Evolutionary conservation across 768 basidiomycete species (phyloP).

Genomic region (Boletus reticulatus): DNA sequence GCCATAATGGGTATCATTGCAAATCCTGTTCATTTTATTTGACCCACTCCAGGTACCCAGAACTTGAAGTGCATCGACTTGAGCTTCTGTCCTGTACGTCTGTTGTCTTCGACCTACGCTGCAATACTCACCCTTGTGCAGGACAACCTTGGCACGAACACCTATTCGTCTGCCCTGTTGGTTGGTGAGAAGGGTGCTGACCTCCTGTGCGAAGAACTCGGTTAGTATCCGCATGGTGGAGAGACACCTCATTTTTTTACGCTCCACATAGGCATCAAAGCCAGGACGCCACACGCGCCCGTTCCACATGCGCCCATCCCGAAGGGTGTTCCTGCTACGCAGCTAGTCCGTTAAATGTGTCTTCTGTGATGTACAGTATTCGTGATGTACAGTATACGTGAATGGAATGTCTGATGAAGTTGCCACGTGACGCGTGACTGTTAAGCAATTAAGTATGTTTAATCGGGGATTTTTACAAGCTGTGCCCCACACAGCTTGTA

Average conservation of each 20-base stretch:
- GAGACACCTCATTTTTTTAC: no score
- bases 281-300: constrained; percentile 61
- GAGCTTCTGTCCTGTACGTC: constrained; percentile 66
- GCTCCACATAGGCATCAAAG: constrained; percentile 48
- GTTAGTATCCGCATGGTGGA: constrained; percentile 30
- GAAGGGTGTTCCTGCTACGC: constrained; percentile 49
- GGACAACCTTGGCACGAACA: constrained; percentile 73
- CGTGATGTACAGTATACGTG: no score
- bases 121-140: constrained; percentile 20
- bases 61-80: constrained; percentile 69
- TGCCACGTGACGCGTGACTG: constrained; percentile 14
- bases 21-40: no score
- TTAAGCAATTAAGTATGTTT: background rate
- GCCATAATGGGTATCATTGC: no score
- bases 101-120: background rate
- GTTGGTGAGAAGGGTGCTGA: constrained; percentile 70
- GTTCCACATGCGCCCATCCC: constrained; percentile 67
- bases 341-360: constrained; percentile 22
- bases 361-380: background rate
- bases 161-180: constrained; percentile 66
- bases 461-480: no score
- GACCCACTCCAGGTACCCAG: constrained; percentile 41
- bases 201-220: constrained; percentile 61
- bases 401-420: no score
- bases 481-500: no score